Evolutionary conservation across 768 basidiomycete genomes (phyloP).

Genomic region (Xerocomus brunneocitrinus): DNA sequence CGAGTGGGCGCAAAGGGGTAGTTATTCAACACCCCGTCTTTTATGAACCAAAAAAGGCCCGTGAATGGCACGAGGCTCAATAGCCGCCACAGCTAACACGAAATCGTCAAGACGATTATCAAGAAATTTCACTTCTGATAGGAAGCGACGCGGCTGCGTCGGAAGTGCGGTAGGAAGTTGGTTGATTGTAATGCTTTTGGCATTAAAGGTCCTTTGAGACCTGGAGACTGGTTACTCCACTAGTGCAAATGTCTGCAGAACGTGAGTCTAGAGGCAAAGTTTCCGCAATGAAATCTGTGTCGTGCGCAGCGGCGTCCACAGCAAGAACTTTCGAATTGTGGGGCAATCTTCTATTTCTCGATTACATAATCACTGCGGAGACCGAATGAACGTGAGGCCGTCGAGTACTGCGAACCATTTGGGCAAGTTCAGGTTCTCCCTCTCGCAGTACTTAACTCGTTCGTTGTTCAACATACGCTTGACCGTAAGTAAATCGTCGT

Average conservation of each 20-base stretch:
- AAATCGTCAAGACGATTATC: background rate
- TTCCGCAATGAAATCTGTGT: too few relatives aligned
- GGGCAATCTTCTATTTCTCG: background rate
- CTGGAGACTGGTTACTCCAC: too few relatives aligned
- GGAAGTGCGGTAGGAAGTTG: too few relatives aligned
- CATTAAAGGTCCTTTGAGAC: too few relatives aligned
- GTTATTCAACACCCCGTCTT: background rate
- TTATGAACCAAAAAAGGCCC: background rate
- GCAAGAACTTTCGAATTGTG: too few relatives aligned
- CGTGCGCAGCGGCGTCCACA: too few relatives aligned
- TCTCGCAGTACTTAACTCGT: background rate
- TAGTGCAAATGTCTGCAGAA: too few relatives aligned
- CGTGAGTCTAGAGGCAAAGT: too few relatives aligned
- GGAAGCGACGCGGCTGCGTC: too few relatives aligned
- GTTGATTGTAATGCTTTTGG: too few relatives aligned
- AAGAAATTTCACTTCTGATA: background rate
- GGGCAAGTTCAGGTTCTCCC: too few relatives aligned
- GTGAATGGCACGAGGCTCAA: background rate
- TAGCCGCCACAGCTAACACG: background rate
- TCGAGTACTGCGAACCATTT: too few relatives aligned
- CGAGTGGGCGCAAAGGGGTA: background rate
- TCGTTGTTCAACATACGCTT: background rate
- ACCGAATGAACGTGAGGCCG: slow-evolving; percentile 1
- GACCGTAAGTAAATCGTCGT: background rate
- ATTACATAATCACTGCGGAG: slow-evolving; percentile 23